Percentiles rank a stretch among this genome's conserved stretches.
Conservation (phyloP, 805 yeast genomes). For the Cyberlindnera japonica region DNA sequence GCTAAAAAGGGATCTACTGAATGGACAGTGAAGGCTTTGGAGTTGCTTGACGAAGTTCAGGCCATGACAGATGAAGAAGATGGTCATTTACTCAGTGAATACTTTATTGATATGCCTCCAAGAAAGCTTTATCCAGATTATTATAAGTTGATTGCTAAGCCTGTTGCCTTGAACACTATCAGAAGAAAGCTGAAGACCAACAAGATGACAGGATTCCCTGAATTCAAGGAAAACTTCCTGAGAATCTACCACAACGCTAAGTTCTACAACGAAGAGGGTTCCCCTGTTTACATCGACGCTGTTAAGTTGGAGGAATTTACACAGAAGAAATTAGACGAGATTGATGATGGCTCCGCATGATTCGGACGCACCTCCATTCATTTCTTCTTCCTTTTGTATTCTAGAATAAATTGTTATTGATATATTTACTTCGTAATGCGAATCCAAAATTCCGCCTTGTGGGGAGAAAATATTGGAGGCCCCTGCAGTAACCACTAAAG, state of each 20-base stretch:
- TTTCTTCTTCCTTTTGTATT: too few species aligned
- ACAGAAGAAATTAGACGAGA: conserved; percentile 44
- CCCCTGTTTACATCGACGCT: conserved; percentile 82
- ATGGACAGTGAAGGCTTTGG: conserved; percentile 30
- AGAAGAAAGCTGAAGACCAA: conserved; percentile 51
- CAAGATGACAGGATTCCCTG: conserved; percentile 42
- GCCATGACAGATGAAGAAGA: conserved; percentile 31
- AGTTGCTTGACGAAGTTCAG: conserved; percentile 42
- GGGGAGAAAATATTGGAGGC: too few species aligned
- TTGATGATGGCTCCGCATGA: too few species aligned
- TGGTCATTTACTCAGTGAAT: conserved; percentile 39
- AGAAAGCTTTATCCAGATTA: conserved; percentile 81
- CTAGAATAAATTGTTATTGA: too few species aligned
- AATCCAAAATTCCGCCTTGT: too few species aligned
- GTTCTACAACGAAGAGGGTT: conserved; percentile 87
- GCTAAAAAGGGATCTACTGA: conserved; percentile 24
- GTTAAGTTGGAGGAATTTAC: conserved; percentile 66
- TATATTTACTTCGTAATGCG: too few species aligned
- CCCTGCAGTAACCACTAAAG: too few species aligned
- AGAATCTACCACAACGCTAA: conserved; percentile 83
- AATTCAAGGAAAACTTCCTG: conserved; percentile 56
- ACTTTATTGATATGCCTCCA: conserved; percentile 71
- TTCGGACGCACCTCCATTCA: too few species aligned
- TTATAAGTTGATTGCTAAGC: conserved; percentile 51
- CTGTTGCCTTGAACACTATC: conserved; percentile 64